Conservation (phyloP, 2,329 filamentous ascomycete species). For the Juglanconis sp. region DNA sequence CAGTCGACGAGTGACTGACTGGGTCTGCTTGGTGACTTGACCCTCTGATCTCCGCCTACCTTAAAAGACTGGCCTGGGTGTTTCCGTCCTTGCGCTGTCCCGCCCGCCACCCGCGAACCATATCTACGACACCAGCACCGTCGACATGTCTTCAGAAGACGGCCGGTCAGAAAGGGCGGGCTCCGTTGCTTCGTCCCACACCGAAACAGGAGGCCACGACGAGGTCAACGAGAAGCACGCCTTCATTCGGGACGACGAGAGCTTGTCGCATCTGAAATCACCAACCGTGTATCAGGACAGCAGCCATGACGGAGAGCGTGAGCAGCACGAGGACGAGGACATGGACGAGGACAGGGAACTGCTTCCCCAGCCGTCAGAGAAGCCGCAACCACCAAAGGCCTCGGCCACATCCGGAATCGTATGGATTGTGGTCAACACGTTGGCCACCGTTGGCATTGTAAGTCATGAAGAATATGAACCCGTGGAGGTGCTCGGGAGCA, state of each 20-base stretch:
- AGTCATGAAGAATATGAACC: constrained; percentile 21
- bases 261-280: constrained; percentile 27
- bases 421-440: constrained; percentile 60
- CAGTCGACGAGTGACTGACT: too few species aligned
- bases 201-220: constrained; percentile 27
- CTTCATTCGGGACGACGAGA: constrained; percentile 30
- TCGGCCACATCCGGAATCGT: constrained; percentile 39
- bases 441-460: constrained; percentile 63
- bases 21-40: too few species aligned
- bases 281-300: constrained; percentile 28
- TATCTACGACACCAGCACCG: background rate
- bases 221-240: constrained; percentile 33
- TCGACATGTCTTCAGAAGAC: constrained; percentile 24
- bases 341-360: constrained; percentile 38
- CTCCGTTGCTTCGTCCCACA: constrained; percentile 35
- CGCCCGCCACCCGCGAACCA: background rate
- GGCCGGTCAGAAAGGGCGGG: constrained; percentile 23
- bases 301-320: constrained; percentile 36
- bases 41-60: background rate
- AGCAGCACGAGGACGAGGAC: constrained; percentile 38
- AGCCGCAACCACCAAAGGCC: constrained; percentile 32
- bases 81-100: too few species aligned
- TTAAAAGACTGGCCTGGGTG: too few species aligned
- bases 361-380: constrained; percentile 32
- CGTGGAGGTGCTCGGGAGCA: background rate